A percentile compares a stretch with the other conserved stretches of the same genome.
phyloP scores from a whole-genome alignment of 495 filamentous ascomycete species.

The Podospora didyma region DNA sequence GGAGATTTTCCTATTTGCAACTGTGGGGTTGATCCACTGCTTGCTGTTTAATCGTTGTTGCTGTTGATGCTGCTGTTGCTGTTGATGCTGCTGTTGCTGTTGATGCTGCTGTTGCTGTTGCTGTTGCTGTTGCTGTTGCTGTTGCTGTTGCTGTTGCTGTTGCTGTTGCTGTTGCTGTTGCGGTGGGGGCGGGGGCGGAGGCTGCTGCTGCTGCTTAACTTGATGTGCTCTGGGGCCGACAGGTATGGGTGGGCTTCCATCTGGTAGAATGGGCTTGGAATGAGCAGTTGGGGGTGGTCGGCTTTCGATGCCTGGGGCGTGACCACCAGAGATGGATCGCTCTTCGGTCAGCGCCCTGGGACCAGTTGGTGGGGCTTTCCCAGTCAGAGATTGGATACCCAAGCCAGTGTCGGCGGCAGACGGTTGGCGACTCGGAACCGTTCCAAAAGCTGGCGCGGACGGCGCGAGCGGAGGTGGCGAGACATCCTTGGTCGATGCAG shows the following conservation, averaged over 20 bases:
- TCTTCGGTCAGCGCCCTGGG: slow-evolving; percentile 48
- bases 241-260: slow-evolving; percentile 53
- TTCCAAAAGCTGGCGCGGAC: slow-evolving; percentile 79
- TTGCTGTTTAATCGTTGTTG: slow-evolving; percentile 49
- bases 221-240: slow-evolving; percentile 53
- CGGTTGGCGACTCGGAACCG: slow-evolving; percentile 44
- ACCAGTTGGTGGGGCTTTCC: slow-evolving; percentile 48
- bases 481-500: slow-evolving; percentile 38
- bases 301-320: slow-evolving; percentile 27
- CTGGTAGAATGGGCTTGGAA: slow-evolving; percentile 46
- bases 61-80: slow-evolving; percentile 24
- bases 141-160: slow-evolving; percentile 13
- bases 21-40: slow-evolving; percentile 58
- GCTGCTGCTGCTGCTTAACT: slow-evolving; percentile 1
- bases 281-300: slow-evolving; percentile 41
- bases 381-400: slow-evolving; percentile 32
- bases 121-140: slow-evolving; percentile 29
- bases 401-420: slow-evolving; percentile 25
- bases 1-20: slow-evolving; percentile 37
- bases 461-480: slow-evolving; percentile 76
- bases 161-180: slow-evolving; percentile 21
- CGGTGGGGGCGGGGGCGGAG: slow-evolving; percentile 21
- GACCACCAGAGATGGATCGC: slow-evolving; percentile 33
- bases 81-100: slow-evolving; percentile 11
- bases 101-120: slow-evolving; percentile 6